These are phyloP conservation scores for Tulasnella sp. DNA, from an alignment of 768 basidiomycete species.

Conservation along the genomic window DNA sequence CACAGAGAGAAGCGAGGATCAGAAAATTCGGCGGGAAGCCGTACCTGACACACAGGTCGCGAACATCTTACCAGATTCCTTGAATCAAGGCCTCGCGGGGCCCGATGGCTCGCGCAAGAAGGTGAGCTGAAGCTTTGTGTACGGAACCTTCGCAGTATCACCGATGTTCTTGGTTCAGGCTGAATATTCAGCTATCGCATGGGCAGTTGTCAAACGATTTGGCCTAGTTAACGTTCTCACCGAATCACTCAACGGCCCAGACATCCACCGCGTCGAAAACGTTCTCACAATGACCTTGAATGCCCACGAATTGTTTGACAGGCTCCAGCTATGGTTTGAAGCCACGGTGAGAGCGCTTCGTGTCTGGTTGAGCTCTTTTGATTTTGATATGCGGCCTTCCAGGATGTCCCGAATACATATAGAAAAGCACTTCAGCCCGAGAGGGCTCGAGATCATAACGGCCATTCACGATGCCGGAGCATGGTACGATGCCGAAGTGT, in stretches of 20 bases:
- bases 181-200: background rate
- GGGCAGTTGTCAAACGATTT: constrained; percentile 21
- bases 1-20: too few relatives aligned
- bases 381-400: background rate
- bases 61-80: background rate
- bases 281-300: constrained; percentile 23
- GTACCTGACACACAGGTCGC: too few relatives aligned
- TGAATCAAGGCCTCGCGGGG: background rate
- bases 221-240: constrained; percentile 9
- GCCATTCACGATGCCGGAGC: constrained; percentile 60
- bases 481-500: constrained; percentile 59
- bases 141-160: background rate
- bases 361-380: background rate
- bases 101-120: background rate
- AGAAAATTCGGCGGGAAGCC: too few relatives aligned
- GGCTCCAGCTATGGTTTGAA: constrained; percentile 21
- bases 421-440: constrained; percentile 72
- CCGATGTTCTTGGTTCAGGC: background rate
- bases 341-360: constrained; percentile 12
- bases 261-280: too few relatives aligned
- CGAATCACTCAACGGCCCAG: constrained; percentile 29
- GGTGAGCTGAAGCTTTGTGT: too few relatives aligned
- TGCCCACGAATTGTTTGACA: constrained; percentile 5
- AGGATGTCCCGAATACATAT: background rate
- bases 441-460: constrained; percentile 71